Evolutionary conservation across 2,329 filamentous ascomycete species (phyloP).

Genomic region (Scopulariopsis brevicaulis): DNA sequence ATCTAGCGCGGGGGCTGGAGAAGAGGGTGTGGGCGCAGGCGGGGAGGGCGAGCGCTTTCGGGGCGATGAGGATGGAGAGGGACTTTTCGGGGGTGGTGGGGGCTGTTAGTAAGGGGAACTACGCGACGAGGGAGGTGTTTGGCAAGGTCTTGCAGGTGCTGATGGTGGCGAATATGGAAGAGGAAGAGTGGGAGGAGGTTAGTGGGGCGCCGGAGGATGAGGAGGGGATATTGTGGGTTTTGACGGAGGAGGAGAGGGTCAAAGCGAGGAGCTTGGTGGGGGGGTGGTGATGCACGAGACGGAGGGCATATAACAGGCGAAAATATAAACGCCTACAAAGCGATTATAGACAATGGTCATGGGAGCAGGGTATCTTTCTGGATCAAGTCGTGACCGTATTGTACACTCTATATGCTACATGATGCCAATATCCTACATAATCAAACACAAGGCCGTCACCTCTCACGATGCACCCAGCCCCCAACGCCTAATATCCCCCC

Average conservation of each 20-base stretch:
- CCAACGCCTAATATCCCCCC: constrained; percentile 56
- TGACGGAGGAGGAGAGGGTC: constrained; percentile 62
- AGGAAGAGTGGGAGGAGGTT: constrained; percentile 86
- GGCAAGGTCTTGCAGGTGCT: constrained; percentile 67
- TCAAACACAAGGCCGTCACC: not conserved
- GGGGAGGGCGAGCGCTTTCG: constrained; percentile 68
- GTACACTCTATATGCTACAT: not conserved
- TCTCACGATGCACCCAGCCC: constrained; percentile 26
- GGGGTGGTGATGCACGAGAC: not conserved
- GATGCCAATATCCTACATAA: not conserved
- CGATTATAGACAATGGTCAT: not conserved
- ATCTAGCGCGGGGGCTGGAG: constrained; percentile 71
- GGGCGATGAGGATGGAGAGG: constrained; percentile 72
- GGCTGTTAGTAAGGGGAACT: constrained; percentile 58
- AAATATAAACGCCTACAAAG: not conserved
- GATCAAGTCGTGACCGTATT: not conserved
- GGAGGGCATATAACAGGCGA: not conserved
- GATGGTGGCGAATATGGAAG: constrained; percentile 87
- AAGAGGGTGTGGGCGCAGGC: constrained; percentile 76
- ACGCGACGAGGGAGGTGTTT: constrained; percentile 69
- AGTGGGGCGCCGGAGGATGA: constrained; percentile 25
- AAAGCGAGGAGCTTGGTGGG: constrained; percentile 59
- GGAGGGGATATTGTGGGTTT: constrained; percentile 59
- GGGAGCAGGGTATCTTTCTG: not conserved
- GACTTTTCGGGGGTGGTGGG: constrained; percentile 69